Percentiles rank a stretch among this genome's conserved stretches.
Evolutionary conservation across 192 early-diverging fungal species (phyloP).

Genomic region (Obelidium mucronatum): DNA sequence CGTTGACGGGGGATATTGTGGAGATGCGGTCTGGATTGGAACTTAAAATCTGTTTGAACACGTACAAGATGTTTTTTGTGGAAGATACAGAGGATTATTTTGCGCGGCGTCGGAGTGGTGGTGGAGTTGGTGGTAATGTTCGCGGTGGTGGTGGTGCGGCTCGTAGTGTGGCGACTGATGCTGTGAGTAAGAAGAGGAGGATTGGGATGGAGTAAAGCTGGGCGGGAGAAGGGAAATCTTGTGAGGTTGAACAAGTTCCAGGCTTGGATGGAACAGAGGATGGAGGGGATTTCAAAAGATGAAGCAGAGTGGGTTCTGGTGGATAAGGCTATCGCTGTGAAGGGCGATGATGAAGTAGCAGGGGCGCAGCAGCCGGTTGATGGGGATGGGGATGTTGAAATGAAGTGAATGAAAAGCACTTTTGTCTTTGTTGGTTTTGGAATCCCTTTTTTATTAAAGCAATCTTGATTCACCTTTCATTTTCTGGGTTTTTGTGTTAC

Average conservation of each 20-base stretch:
- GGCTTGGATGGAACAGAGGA: conserved; percentile 19
- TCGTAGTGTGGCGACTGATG: not conserved
- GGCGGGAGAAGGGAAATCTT: not conserved
- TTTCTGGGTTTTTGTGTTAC: not conserved
- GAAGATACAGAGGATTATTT: conserved; percentile 94
- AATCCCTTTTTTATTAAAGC: conserved; percentile 11
- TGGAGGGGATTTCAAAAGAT: conserved; percentile 17
- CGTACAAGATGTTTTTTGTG: conserved; percentile 98
- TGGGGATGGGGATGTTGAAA: conserved; percentile 14
- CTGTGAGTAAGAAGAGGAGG: not conserved
- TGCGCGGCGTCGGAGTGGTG: conserved; percentile 2
- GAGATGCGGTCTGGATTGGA: conserved; percentile 83
- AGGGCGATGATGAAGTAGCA: not conserved
- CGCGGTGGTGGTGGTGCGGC: not conserved
- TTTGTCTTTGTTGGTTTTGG: not conserved
- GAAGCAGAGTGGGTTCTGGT: conserved; percentile 30
- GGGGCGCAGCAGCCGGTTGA: too few species aligned
- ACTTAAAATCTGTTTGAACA: conserved; percentile 96
- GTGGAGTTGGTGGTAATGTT: not conserved
- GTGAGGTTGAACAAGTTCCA: conserved; percentile 2
- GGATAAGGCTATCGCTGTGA: not conserved
- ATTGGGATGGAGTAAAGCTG: conserved; percentile 16
- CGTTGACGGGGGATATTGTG: conserved; percentile 56
- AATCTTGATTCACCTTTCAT: too few species aligned
- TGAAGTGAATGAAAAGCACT: not conserved